Conservation (phyloP, 176 grass and related monocot genomes). For the Poa annua region DNA sequence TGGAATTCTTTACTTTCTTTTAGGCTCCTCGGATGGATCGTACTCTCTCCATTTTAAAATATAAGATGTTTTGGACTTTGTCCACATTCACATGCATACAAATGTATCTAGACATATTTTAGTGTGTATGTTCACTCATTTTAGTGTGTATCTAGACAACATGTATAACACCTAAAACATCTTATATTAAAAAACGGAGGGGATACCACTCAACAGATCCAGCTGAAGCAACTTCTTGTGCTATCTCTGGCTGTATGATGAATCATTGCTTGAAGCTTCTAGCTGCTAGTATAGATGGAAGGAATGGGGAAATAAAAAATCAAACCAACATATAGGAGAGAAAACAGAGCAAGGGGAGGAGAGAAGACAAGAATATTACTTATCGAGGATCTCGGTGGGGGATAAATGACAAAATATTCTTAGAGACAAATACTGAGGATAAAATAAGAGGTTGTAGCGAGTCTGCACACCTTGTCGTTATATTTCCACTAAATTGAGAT, state of each 20-base stretch:
- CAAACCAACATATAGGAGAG: background rate
- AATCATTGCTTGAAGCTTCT: background rate
- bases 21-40: background rate
- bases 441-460: background rate
- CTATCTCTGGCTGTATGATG: background rate
- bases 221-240: background rate
- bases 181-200: too few relatives aligned
- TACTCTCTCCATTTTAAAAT: too few relatives aligned
- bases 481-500: conserved; percentile 37
- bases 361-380: too few relatives aligned
- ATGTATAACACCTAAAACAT: too few relatives aligned
- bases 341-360: background rate
- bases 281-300: background rate
- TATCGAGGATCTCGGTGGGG: background rate
- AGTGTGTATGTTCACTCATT: too few relatives aligned
- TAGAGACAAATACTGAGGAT: background rate
- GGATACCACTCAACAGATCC: background rate
- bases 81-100: too few relatives aligned
- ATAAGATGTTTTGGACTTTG: too few relatives aligned
- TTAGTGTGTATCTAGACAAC: too few relatives aligned
- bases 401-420: background rate
- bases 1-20: background rate
- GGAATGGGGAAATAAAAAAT: background rate
- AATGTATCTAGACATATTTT: too few relatives aligned
- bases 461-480: conserved; percentile 30